A percentile compares a stretch with the other conserved stretches of the same genome.
phyloP scores from a whole-genome alignment of 805 yeast genomes.

The Crinitomyces ghanaensis region DNA sequence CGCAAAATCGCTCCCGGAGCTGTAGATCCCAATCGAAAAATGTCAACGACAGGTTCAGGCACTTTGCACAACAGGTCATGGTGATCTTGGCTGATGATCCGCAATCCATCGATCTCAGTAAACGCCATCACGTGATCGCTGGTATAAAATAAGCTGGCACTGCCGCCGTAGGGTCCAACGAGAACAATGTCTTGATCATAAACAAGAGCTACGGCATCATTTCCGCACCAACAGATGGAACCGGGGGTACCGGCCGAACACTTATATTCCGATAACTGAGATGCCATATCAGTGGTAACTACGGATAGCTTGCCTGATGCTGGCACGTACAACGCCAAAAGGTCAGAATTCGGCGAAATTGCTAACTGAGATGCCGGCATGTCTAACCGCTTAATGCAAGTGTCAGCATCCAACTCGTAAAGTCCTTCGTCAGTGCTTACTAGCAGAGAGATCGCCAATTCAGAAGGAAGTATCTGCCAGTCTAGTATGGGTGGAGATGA shows the following conservation, averaged over 20 bases:
- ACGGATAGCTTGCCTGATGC: slow-evolving; percentile 38
- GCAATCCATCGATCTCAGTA: slow-evolving; percentile 55
- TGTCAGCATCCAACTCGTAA: neutral
- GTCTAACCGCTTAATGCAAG: neutral
- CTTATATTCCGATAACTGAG: slow-evolving; percentile 34
- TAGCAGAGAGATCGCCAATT: no score
- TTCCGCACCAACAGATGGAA: slow-evolving; percentile 71
- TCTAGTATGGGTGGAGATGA: no score
- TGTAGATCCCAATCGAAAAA: slow-evolving; percentile 75
- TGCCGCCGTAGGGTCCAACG: slow-evolving; percentile 52
- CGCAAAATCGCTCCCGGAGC: slow-evolving; percentile 71
- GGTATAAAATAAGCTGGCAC: slow-evolving; percentile 25
- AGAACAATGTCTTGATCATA: slow-evolving; percentile 51
- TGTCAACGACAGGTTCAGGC: slow-evolving; percentile 39
- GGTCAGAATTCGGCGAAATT: slow-evolving; percentile 44
- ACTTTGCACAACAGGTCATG: slow-evolving; percentile 60
- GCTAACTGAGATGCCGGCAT: slow-evolving; percentile 20
- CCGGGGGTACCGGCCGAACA: slow-evolving; percentile 31
- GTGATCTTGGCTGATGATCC: slow-evolving; percentile 45
- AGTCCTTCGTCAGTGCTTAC: neutral
- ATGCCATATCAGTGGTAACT: slow-evolving; percentile 35
- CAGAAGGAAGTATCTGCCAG: slow-evolving; percentile 1
- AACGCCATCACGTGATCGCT: slow-evolving; percentile 31
- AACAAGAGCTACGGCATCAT: slow-evolving; percentile 61
- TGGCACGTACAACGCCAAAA: slow-evolving; percentile 38